phyloP scores from a whole-genome alignment of 140 eudicot genomes.

The Oenanthe javanica region DNA sequence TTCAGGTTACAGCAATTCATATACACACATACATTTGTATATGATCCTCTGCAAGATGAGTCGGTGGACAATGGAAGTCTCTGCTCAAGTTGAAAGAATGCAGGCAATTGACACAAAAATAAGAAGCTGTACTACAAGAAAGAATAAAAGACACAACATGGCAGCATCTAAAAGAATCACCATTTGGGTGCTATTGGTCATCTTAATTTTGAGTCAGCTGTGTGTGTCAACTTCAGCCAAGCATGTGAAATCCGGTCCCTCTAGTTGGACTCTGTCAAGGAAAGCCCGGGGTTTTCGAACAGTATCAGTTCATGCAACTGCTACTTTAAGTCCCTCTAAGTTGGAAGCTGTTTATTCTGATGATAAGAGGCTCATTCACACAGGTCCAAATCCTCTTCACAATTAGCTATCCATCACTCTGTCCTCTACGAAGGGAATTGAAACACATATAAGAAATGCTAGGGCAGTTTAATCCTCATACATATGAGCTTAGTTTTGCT shows the following conservation, averaged over 20 bases:
- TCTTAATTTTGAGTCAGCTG: constrained; percentile 33
- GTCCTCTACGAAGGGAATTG: neutral
- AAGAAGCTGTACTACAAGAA: constrained; percentile 10
- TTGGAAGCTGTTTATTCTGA: constrained; percentile 28
- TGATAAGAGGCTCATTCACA: constrained; percentile 51
- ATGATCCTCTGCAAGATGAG: neutral
- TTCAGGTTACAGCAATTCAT: neutral
- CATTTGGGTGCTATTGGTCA: constrained; percentile 22
- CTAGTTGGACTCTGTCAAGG: constrained; percentile 20
- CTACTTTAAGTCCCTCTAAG: constrained; percentile 6
- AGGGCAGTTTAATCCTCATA: neutral
- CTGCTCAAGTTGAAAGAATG: constrained; percentile 14
- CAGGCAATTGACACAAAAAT: neutral
- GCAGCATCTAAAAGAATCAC: constrained; percentile 17
- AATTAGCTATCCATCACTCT: constrained; percentile 27
- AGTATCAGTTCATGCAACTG: constrained; percentile 14
- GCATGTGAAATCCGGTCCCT: constrained; percentile 11
- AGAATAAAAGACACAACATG: constrained; percentile 7
- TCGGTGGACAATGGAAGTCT: constrained; percentile 16
- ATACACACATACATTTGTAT: neutral
- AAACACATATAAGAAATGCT: neutral
- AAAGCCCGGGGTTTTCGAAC: constrained; percentile 28
- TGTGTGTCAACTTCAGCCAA: constrained; percentile 18
- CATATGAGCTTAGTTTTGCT: constrained; percentile 51
- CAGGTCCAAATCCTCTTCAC: constrained; percentile 93